Conservation (phyloP, 1,284 basidiomycete genomes). For the Coniferiporia sulphurascens region DNA sequence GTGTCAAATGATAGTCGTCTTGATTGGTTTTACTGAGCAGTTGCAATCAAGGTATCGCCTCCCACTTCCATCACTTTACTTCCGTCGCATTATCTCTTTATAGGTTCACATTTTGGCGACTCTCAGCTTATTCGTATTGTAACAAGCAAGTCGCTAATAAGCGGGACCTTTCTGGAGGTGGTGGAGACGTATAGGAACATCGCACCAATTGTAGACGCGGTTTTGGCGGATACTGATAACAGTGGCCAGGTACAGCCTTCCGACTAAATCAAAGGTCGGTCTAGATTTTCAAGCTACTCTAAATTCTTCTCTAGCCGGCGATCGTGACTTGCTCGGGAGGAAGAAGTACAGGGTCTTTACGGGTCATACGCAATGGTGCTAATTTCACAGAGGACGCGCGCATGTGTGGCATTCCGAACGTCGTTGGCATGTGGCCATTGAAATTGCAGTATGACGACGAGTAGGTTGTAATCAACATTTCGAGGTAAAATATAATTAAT, state of each 20-base stretch:
- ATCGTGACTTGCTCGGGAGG: slow-evolving; percentile 90
- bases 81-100: slow-evolving; percentile 68
- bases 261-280: not conserved
- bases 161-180: slow-evolving; percentile 51
- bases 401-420: slow-evolving; percentile 55
- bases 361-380: slow-evolving; percentile 82
- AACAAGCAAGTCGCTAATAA: slow-evolving; percentile 44
- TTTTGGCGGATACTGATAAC: slow-evolving; percentile 69
- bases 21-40: not conserved
- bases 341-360: slow-evolving; percentile 74
- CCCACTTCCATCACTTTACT: slow-evolving; percentile 75
- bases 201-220: slow-evolving; percentile 85
- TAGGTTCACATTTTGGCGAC: slow-evolving; percentile 82
- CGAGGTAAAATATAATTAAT: slow-evolving; percentile 9
- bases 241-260: slow-evolving; percentile 60
- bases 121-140: slow-evolving; percentile 70
- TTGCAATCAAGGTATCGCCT: slow-evolving; percentile 57
- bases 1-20: slow-evolving; percentile 20
- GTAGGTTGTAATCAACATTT: slow-evolving; percentile 36
- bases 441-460: slow-evolving; percentile 41
- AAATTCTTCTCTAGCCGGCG: slow-evolving; percentile 48
- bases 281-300: slow-evolving; percentile 7
- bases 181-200: slow-evolving; percentile 73
- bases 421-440: slow-evolving; percentile 65
- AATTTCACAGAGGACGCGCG: slow-evolving; percentile 68